These are phyloP conservation scores for Cetraspora pellucida DNA, from an alignment of 192 early-diverging fungal genomes.

Conservation along the genomic window DNA sequence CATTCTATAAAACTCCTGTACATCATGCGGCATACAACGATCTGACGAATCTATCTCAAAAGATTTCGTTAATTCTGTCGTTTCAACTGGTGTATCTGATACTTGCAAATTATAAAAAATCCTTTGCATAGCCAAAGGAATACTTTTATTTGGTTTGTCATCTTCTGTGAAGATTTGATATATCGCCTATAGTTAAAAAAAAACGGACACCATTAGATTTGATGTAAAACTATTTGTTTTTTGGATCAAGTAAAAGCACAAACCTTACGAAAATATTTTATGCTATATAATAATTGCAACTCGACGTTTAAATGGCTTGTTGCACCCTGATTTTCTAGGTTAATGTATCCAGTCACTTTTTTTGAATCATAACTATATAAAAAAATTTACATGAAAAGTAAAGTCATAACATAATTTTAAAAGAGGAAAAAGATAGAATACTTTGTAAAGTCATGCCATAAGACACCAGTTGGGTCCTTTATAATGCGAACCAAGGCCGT, in stretches of 20 bases:
- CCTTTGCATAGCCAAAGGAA: conserved; percentile 89
- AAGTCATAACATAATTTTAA: neutral
- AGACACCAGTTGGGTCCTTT: conserved; percentile 86
- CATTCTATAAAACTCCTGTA: conserved; percentile 98
- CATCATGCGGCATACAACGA: conserved; percentile 96
- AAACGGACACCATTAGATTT: too few relatives aligned
- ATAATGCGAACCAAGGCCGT: too few relatives aligned
- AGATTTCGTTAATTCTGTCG: conserved; percentile 93
- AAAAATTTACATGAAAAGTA: conserved; percentile 14
- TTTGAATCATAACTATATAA: conserved; percentile 82
- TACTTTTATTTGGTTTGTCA: conserved; percentile 83
- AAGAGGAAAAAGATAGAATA: conserved; percentile 40
- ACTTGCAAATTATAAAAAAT: conserved; percentile 91
- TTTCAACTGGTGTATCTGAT: conserved; percentile 73
- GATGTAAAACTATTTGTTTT: too few relatives aligned
- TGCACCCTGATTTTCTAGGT: conserved; percentile 94
- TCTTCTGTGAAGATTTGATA: conserved; percentile 91
- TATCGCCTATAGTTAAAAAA: conserved; percentile 61
- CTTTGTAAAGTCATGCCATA: conserved; percentile 95
- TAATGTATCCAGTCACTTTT: conserved; percentile 87
- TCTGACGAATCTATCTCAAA: conserved; percentile 98
- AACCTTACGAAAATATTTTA: conserved; percentile 85
- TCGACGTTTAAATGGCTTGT: conserved; percentile 99
- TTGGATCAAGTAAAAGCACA: too few relatives aligned
- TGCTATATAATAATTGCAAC: conserved; percentile 93